Evolutionary conservation across 2,329 filamentous ascomycete species (phyloP).

Genomic region (Colletotrichum costaricense): DNA sequence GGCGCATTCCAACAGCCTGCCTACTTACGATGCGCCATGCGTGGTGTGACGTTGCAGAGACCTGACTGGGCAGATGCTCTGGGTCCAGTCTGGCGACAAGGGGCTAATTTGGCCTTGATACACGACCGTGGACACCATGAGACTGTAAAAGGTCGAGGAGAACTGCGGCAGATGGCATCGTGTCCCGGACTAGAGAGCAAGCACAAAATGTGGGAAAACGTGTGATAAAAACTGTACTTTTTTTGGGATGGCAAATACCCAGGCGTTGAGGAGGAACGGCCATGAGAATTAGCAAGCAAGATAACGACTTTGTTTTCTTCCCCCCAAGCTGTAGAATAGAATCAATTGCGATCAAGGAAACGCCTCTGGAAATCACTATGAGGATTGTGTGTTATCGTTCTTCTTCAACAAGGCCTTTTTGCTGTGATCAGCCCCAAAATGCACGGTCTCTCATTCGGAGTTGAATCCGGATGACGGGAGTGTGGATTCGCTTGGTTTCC

Average conservation of each 20-base stretch:
- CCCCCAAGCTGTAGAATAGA: neutral
- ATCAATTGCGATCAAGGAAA: neutral
- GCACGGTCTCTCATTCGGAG: neutral
- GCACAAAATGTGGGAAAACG: neutral
- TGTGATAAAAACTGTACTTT: slow-evolving; percentile 10
- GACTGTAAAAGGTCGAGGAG: neutral
- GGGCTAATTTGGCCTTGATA: neutral
- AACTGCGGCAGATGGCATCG: neutral
- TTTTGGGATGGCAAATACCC: slow-evolving; percentile 33
- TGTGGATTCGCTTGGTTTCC: neutral
- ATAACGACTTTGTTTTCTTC: neutral
- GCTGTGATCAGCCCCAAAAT: neutral
- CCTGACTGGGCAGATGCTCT: neutral
- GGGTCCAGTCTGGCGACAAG: neutral
- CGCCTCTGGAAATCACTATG: neutral
- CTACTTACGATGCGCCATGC: neutral
- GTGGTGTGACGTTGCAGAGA: neutral
- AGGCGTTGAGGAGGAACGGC: slow-evolving; percentile 29
- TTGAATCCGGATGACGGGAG: neutral
- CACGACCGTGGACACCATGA: neutral
- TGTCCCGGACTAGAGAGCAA: neutral
- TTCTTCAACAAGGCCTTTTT: too few relatives aligned
- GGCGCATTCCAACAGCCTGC: neutral
- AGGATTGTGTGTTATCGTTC: too few relatives aligned
- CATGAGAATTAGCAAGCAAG: slow-evolving; percentile 5